Evolutionary conservation across 106 monocot genomes (phyloP), one percentile per base, ranked within the genome.

Genomic region (Agapanthus africanus): DNA sequence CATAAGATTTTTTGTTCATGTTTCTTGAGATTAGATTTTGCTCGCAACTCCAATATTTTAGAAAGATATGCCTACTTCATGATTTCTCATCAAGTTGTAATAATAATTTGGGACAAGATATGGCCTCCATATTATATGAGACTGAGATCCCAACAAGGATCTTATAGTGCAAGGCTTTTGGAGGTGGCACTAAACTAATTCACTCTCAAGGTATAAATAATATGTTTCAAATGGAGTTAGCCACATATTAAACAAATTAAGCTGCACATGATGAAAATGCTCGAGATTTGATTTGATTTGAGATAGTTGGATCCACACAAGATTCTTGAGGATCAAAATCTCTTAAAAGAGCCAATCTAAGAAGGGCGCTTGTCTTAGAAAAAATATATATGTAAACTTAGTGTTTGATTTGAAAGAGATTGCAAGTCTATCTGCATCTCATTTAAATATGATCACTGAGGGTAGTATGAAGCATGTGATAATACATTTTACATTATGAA

Each of bases 141-240:
- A 49, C 19, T 49, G 18, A n/a, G 49, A 49, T 49, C 49, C 56
- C 56, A 57, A 57, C 30, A 57, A 30, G 30, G 2, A 31, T 31
- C 16, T 25, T 30, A 28, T 57, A 57, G 30, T 57, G 56, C 56
- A 57, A 57, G 31, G 56, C 56, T 30, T 57, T n/a, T 11, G 56
- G 23, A n/a, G 19, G 11, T 57, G 10, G 13, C 56, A 2, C 56
- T 18, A n/a, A n/a, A 31, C 31, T 14, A 11, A 28, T 3, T 57
- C 56, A 28, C 11, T 28, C 11, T 31, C 4, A 27, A 57, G 30
- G 56, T 15, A 57, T 57, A 30, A 57, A 57, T 21, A 57, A 21
- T 57, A 11, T 57, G 56, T 30, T 31, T 14, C 15, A 28, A 14
- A 30, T 52, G 7, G 52, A 52, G 52, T 52, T 52, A 52, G 11